Percentiles rank a stretch among this genome's conserved stretches.
These are phyloP conservation scores for Mortierella sp. DNA, from an alignment of 371 early-diverging fungal species.

Conservation along the genomic window DNA sequence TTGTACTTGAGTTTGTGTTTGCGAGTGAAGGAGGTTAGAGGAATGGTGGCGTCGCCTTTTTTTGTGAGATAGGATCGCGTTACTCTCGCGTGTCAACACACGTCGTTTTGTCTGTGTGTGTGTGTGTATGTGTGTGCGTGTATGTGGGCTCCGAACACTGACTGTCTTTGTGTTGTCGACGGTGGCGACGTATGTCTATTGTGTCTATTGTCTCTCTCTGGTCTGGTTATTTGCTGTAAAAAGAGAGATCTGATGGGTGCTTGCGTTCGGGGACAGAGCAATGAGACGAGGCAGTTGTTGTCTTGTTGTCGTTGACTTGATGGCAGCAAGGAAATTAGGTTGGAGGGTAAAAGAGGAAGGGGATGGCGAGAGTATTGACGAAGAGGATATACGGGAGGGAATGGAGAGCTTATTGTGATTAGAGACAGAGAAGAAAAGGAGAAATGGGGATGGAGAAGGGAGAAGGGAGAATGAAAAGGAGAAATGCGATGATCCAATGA, in stretches of 20 bases:
- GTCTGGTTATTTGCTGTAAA: background rate
- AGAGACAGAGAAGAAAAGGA: background rate
- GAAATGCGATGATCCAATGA: background rate
- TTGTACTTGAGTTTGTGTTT: background rate
- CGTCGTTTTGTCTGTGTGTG: background rate
- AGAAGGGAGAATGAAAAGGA: background rate
- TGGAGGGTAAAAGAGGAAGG: background rate
- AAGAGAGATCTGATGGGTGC: background rate
- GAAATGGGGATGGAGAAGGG: background rate
- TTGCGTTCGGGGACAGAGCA: background rate
- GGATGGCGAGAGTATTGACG: background rate
- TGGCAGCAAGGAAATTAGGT: background rate
- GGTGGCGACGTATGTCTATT: background rate
- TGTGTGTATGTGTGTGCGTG: too few relatives aligned
- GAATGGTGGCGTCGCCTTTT: slow-evolving; percentile 1
- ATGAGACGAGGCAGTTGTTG: background rate
- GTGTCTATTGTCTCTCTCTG: background rate
- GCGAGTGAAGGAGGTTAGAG: background rate
- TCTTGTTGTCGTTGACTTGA: background rate
- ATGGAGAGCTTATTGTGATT: background rate
- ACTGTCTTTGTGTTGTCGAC: background rate
- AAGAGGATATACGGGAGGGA: background rate
- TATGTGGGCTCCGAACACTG: background rate
- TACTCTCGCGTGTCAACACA: slow-evolving; percentile 3
- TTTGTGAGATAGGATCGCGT: background rate